Percentiles rank a stretch among this genome's conserved stretches.
These are phyloP conservation scores for Magnaporthiopsis poae DNA, from an alignment of 2,329 filamentous ascomycete genomes.

Conservation along the genomic window DNA sequence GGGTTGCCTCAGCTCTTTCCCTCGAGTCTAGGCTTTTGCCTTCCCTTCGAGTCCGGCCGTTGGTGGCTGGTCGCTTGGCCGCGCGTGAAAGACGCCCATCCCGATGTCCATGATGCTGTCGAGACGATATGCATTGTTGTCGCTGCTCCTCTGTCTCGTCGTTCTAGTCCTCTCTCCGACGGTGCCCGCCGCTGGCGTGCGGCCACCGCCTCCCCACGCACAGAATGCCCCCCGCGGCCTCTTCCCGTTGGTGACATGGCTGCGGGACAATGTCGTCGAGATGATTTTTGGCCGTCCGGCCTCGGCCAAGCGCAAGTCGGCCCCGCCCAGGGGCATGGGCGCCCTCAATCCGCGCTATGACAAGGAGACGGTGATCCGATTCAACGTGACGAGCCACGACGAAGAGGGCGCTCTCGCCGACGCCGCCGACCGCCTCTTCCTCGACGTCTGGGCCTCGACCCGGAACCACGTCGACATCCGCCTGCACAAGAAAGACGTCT, in stretches of 20 bases:
- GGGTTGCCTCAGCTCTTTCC: too few species aligned
- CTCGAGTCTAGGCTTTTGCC: not conserved
- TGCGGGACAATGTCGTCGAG: constrained; percentile 41
- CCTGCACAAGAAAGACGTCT: constrained; percentile 64
- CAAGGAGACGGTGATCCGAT: constrained; percentile 78
- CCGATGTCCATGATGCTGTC: constrained; percentile 3
- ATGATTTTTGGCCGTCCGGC: constrained; percentile 38
- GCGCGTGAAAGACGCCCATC: not conserved
- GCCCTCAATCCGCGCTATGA: constrained; percentile 43
- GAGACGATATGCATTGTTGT: constrained; percentile 1
- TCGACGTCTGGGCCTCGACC: constrained; percentile 86
- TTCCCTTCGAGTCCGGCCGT: not conserved
- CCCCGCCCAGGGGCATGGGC: constrained; percentile 16
- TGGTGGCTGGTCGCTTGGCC: not conserved
- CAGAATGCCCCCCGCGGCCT: not conserved
- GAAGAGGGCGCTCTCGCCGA: constrained; percentile 64
- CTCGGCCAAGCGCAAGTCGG: constrained; percentile 17
- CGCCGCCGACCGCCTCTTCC: constrained; percentile 62
- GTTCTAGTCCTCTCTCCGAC: constrained; percentile 6
- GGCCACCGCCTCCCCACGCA: not conserved
- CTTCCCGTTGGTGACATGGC: constrained; percentile 40
- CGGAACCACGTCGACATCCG: constrained; percentile 76
- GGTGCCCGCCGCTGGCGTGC: constrained; percentile 6
- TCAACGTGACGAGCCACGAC: constrained; percentile 60
- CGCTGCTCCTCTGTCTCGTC: constrained; percentile 2